Base-by-base conservation (phyloP, 371 early-diverging fungal genomes). In the Capillidium rhysosporum region DNA sequence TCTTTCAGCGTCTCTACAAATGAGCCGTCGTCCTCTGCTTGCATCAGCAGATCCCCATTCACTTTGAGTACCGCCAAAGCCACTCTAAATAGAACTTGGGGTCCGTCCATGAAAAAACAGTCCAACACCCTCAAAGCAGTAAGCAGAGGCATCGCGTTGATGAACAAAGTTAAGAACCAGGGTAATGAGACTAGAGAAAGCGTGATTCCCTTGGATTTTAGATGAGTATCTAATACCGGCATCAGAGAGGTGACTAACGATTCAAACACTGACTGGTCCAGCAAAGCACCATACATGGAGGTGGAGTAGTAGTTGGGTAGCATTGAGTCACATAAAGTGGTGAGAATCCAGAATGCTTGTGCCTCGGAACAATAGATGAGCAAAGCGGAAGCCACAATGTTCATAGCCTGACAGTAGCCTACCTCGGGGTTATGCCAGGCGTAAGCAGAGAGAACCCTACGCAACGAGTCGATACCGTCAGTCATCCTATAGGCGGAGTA, bases 341-440 rank as follows among this genome's bases (percentile, higher is more conserved):
- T 78, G 40, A 97, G 63, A 1, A 81, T 77, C 87, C 91, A 97
- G 63, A 95, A 97, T 1, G 92, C 92, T 60, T 96, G 95, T 64
- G 94, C 95, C 64, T 97, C 96, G 14, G 80, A 82, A 74, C 87
- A 74, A 57, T 86, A 77, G 69, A 97, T 89, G 39, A 97, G 68
- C 46, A 97, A 69, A 0, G 91, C 90, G 30, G 88, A 87, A 14
- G 89, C 89, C 1, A 96, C 85, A 63, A 96, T 90, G 64, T 96
- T 96, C 98, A 97, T 97, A 0, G 98, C 96, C 65, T 97, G 96
- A 63, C 96, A 95, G 65, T 97, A 97, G 12, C 98, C 98, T 21
- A 97, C 75, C 61, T 90, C 91, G 0, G 86, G 81, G 54, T 89
- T 77, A 57, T 76, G 75, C 79, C 82, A 80, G 10, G 86, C 72